These are phyloP conservation scores for Hemisphaericaspora nanyangensis DNA, from an alignment of 805 yeast genomes.

Conservation along the genomic window DNA sequence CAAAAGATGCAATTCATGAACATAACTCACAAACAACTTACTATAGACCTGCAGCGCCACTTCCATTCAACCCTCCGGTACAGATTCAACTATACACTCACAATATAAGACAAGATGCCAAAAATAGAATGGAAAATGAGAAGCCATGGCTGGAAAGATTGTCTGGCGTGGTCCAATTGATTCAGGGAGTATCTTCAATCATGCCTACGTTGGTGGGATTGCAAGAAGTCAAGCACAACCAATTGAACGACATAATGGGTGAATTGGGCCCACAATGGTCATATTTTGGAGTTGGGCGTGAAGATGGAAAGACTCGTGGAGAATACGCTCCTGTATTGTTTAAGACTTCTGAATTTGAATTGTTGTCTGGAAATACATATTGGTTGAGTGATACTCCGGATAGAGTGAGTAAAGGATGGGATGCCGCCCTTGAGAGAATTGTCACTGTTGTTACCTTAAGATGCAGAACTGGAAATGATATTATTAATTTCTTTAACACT, in stretches of 20 bases:
- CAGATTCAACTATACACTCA: constrained; percentile 30
- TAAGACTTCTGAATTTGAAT: constrained; percentile 19
- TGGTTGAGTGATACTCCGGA: constrained; percentile 27
- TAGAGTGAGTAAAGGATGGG: constrained; percentile 42
- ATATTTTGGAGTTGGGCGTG: constrained; percentile 28
- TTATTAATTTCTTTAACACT: constrained; percentile 31
- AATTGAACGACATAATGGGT: constrained; percentile 27
- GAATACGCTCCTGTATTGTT: constrained; percentile 27
- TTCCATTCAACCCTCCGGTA: neutral
- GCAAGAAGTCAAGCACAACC: constrained; percentile 37
- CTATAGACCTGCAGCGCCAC: neutral
- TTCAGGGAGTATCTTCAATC: neutral
- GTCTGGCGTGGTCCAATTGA: constrained; percentile 25
- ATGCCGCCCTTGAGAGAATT: constrained; percentile 40
- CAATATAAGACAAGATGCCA: constrained; percentile 42
- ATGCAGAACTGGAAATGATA: constrained; percentile 17
- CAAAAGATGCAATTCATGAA: too few relatives aligned
- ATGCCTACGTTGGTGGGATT: constrained; percentile 37
- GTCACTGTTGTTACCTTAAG: constrained; percentile 30
- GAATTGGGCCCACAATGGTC: constrained; percentile 22
- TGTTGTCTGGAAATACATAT: constrained; percentile 16
- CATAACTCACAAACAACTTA: too few relatives aligned
- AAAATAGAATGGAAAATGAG: constrained; percentile 31
- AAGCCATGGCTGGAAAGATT: constrained; percentile 42
- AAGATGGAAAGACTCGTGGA: constrained; percentile 25